These are phyloP conservation scores for Juglanconis juglandina DNA, from an alignment of 2,329 filamentous ascomycete genomes.

Conservation along the genomic window DNA sequence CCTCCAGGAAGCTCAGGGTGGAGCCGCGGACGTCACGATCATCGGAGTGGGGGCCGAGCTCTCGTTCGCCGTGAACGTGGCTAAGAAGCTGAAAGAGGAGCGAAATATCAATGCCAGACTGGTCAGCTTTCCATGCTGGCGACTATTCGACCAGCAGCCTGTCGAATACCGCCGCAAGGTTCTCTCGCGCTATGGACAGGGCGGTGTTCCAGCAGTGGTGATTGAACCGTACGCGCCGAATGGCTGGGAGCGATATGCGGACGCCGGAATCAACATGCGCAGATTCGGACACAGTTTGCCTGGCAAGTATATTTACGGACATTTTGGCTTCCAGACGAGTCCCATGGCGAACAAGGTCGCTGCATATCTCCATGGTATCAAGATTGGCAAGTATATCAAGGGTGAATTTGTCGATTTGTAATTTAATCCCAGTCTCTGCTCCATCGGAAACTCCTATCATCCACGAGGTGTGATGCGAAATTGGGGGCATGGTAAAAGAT, in stretches of 20 bases:
- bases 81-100: slow-evolving; percentile 31
- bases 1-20: slow-evolving; percentile 27
- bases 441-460: too few relatives aligned
- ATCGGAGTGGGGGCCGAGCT: slow-evolving; percentile 37
- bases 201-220: slow-evolving; percentile 38
- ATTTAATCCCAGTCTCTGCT: not conserved
- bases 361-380: not conserved
- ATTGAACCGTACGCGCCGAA: slow-evolving; percentile 51
- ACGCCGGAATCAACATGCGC: slow-evolving; percentile 46
- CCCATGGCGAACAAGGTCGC: slow-evolving; percentile 31
- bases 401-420: slow-evolving; percentile 10
- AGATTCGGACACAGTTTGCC: slow-evolving; percentile 50
- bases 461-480: too few relatives aligned
- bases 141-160: slow-evolving; percentile 33
- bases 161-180: slow-evolving; percentile 34
- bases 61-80: slow-evolving; percentile 40
- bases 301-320: slow-evolving; percentile 46
- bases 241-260: slow-evolving; percentile 54
- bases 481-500: too few relatives aligned
- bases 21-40: slow-evolving; percentile 35
- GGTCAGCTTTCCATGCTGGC: slow-evolving; percentile 35
- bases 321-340: slow-evolving; percentile 48
- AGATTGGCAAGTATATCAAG: slow-evolving; percentile 1
- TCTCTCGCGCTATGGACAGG: slow-evolving; percentile 31
- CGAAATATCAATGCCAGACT: slow-evolving; percentile 30